These are phyloP conservation scores for Stagonosporopsis vannaccii DNA, from an alignment of 2,329 filamentous ascomycete genomes.

Conservation along the genomic window DNA sequence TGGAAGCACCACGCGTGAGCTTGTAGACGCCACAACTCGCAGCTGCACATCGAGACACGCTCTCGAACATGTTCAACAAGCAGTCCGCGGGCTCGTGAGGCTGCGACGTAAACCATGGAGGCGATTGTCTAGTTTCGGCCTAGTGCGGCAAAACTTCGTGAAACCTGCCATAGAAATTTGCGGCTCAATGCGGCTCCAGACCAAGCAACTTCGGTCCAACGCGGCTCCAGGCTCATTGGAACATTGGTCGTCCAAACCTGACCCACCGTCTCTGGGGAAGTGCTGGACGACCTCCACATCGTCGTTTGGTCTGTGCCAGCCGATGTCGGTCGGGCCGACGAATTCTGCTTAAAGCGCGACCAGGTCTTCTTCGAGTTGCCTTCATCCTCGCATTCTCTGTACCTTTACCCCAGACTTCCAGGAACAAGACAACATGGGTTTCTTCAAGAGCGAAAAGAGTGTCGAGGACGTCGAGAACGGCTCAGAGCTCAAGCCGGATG, in stretches of 20 bases:
- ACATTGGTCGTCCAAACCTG: background rate
- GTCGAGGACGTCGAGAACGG: slow-evolving; percentile 15
- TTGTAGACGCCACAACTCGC: background rate
- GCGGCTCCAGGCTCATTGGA: slow-evolving; percentile 18
- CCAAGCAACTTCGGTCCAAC: slow-evolving; percentile 9
- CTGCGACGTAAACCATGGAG: slow-evolving; percentile 3
- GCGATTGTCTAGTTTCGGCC: slow-evolving; percentile 1
- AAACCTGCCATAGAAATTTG: slow-evolving; percentile 10
- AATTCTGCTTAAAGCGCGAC: slow-evolving; percentile 18
- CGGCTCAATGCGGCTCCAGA: slow-evolving; percentile 21
- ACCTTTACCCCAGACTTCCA: slow-evolving; percentile 4
- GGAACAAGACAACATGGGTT: slow-evolving; percentile 1
- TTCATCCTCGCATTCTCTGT: slow-evolving; percentile 1
- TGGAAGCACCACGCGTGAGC: background rate
- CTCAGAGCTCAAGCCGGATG: slow-evolving; percentile 13
- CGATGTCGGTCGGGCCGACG: slow-evolving; percentile 21
- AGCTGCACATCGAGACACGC: background rate
- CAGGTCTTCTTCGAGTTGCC: background rate
- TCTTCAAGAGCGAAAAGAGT: slow-evolving; percentile 9
- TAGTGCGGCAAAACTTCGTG: slow-evolving; percentile 17
- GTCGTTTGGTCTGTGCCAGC: slow-evolving; percentile 14
- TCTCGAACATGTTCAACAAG: slow-evolving; percentile 9
- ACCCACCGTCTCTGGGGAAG: slow-evolving; percentile 19
- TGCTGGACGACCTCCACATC: slow-evolving; percentile 14
- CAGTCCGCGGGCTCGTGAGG: slow-evolving; percentile 1